These are phyloP conservation scores for Pseudocercospora cruenta DNA, from an alignment of 2,329 filamentous ascomycete genomes.

Conservation along the genomic window DNA sequence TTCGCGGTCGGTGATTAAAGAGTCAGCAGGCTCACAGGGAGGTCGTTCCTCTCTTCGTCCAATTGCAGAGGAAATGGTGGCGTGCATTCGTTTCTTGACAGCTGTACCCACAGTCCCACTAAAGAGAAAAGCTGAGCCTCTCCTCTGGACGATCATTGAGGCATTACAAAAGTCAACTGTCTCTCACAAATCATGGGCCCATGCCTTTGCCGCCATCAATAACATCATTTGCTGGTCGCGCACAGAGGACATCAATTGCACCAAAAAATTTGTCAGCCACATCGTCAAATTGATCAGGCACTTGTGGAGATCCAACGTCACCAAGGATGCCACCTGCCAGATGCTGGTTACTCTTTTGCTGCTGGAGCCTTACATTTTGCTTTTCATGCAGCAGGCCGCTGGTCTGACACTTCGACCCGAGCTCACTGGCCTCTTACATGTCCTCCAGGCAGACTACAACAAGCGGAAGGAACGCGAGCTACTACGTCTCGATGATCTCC, in stretches of 20 bases:
- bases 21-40: conserved; percentile 33
- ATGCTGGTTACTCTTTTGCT: conserved; percentile 73
- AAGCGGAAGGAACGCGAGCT: conserved; percentile 70
- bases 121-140: conserved; percentile 18
- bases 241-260: conserved; percentile 68
- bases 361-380: conserved; percentile 50
- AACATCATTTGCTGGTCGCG: conserved; percentile 66
- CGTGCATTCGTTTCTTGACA: conserved; percentile 34
- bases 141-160: conserved; percentile 37
- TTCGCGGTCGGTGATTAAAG: conserved; percentile 30
- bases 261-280: conserved; percentile 61
- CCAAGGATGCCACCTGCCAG: conserved; percentile 57
- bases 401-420: conserved; percentile 31
- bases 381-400: conserved; percentile 35
- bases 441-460: conserved; percentile 77
- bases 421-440: conserved; percentile 69
- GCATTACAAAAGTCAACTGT: conserved; percentile 56
- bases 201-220: conserved; percentile 78
- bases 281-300: conserved; percentile 72
- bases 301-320: conserved; percentile 69
- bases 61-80: conserved; percentile 38
- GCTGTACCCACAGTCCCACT: conserved; percentile 37
- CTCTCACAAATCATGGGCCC: conserved; percentile 60
- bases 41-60: conserved; percentile 25
- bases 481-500: conserved; percentile 77